phyloP scores from a whole-genome alignment of 208 protist genomes.

The Acanthamoeba royreba region DNA sequence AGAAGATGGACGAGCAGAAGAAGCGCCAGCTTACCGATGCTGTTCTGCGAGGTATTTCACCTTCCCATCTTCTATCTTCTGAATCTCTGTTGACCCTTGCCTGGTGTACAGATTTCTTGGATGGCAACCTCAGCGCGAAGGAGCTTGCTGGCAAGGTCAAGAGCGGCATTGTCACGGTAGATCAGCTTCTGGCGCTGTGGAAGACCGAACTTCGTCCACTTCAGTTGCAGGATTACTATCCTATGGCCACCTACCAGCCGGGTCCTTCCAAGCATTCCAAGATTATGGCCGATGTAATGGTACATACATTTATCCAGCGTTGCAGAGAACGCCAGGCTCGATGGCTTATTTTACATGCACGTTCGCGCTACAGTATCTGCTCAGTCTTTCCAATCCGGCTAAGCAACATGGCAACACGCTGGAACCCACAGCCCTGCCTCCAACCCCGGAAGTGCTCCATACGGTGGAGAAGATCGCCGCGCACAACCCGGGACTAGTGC shows the following conservation, averaged over 20 bases:
- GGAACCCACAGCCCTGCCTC: not conserved
- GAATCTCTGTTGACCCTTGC: not conserved
- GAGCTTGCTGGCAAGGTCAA: not conserved
- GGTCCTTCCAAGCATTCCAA: not conserved
- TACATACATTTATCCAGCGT: not conserved
- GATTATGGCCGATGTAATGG: not conserved
- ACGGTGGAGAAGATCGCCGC: conserved; percentile 11
- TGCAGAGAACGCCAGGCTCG: not conserved
- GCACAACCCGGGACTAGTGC: not conserved
- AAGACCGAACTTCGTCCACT: not conserved
- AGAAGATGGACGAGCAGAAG: not conserved
- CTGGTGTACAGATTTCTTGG: not conserved
- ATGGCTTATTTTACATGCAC: not conserved
- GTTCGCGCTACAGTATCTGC: not conserved
- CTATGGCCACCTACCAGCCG: not conserved
- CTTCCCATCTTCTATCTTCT: not conserved
- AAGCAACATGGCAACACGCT: not conserved
- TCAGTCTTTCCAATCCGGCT: not conserved
- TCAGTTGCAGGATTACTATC: not conserved
- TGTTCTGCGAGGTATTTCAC: not conserved
- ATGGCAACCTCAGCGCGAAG: not conserved
- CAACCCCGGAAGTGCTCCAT: not conserved
- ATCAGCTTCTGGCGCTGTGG: not conserved
- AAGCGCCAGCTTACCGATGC: not conserved
- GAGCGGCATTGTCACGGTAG: not conserved